phyloP scores from a whole-genome alignment of 768 basidiomycete genomes.

The Trametes meyenii region DNA sequence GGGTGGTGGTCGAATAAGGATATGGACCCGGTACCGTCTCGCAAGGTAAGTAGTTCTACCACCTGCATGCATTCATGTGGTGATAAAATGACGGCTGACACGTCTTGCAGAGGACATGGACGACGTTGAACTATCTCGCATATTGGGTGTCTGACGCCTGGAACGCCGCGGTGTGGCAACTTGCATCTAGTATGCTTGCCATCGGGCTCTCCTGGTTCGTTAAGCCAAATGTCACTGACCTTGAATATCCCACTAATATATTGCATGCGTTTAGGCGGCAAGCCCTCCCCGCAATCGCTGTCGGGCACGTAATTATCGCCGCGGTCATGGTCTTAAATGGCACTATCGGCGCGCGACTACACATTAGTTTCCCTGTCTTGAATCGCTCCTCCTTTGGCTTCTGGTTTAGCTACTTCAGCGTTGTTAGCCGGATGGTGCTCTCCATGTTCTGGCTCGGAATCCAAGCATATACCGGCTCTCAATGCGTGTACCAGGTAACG shows the following conservation, averaged over 20 bases:
- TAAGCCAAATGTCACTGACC: no score
- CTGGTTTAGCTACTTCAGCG: conserved; percentile 87
- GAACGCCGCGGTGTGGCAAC: conserved; percentile 46
- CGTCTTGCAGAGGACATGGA: conserved; percentile 57
- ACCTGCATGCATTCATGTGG: background rate
- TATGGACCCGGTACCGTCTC: conserved; percentile 72
- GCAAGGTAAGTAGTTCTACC: conserved; percentile 25
- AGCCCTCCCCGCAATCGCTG: conserved; percentile 67
- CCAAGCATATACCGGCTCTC: conserved; percentile 60
- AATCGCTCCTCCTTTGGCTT: conserved; percentile 88
- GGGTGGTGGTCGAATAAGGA: conserved; percentile 72
- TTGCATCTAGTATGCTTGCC: conserved; percentile 78
- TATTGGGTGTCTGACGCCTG: conserved; percentile 52
- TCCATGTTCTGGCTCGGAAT: conserved; percentile 85
- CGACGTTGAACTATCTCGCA: conserved; percentile 63
- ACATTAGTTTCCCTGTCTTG: conserved; percentile 76
- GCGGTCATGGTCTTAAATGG: conserved; percentile 79
- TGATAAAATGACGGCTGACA: background rate
- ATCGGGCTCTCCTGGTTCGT: conserved; percentile 70
- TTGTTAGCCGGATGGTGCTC: conserved; percentile 75
- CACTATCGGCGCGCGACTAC: conserved; percentile 74
- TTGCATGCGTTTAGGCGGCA: conserved; percentile 52
- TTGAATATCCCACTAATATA: background rate
- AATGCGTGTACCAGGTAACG: conserved; percentile 63
- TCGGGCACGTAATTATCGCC: conserved; percentile 74